phyloP scores from a whole-genome alignment of 2,329 filamentous ascomycete genomes.

The Ramichloridium luteum region DNA sequence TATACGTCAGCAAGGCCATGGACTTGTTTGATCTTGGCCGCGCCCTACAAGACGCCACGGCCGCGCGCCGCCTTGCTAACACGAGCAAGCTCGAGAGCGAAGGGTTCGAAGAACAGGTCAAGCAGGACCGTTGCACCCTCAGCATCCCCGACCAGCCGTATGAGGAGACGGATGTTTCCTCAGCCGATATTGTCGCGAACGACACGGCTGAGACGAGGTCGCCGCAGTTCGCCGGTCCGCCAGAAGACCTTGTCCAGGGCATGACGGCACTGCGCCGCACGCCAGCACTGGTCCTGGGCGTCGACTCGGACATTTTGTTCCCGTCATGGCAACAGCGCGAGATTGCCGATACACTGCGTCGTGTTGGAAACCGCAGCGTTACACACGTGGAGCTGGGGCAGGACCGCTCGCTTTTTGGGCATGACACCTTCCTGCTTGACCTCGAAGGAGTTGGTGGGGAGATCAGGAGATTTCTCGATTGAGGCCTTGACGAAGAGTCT shows the following conservation, averaged over 20 bases:
- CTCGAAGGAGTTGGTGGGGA: constrained; percentile 82
- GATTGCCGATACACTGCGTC: constrained; percentile 69
- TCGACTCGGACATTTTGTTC: constrained; percentile 91
- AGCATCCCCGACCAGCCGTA: constrained; percentile 77
- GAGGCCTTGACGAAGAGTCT: too few species aligned
- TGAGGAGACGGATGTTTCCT: constrained; percentile 60
- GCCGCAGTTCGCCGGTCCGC: constrained; percentile 40
- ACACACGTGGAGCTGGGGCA: constrained; percentile 85
- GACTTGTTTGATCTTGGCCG: constrained; percentile 86
- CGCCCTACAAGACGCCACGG: constrained; percentile 53
- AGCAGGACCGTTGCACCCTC: constrained; percentile 54
- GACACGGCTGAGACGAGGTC: constrained; percentile 13
- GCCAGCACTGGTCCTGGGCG: constrained; percentile 79
- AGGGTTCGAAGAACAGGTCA: constrained; percentile 10
- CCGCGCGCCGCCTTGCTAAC: constrained; percentile 49
- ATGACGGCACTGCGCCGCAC: constrained; percentile 60
- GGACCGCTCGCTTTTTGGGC: constrained; percentile 87
- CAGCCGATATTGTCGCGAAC: constrained; percentile 26
- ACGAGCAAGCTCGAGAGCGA: constrained; percentile 41
- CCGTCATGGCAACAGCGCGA: constrained; percentile 97
- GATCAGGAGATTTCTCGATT: constrained; percentile 65
- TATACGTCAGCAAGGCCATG: constrained; percentile 98
- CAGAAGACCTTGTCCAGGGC: constrained; percentile 67
- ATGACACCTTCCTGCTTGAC: constrained; percentile 92
- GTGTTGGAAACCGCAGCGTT: constrained; percentile 67